Evolutionary conservation across 2,329 filamentous ascomycete genomes (phyloP), one percentile per base, ranked within the genome.

Genomic region (Dactylellina drechsleri): DNA sequence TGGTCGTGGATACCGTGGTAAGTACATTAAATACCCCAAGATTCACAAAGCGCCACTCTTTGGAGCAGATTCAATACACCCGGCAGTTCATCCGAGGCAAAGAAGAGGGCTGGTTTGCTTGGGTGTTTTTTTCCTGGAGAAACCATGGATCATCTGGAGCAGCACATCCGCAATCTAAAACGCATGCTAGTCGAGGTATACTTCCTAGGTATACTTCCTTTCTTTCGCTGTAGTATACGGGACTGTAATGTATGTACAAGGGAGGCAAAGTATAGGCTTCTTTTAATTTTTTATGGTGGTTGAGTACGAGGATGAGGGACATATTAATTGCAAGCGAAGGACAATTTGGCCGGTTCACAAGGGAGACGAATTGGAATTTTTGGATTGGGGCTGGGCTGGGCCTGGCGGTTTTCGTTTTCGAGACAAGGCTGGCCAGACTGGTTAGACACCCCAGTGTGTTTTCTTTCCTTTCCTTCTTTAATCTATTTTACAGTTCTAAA

Each of bases 11-110:
- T 47, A 15, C 43, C 43, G 43, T 47, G 43, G 43, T 47, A 5
- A n/a, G 16, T 47, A 18, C 16, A 15, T 18, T 20, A 13, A 10
- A 20, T 23, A n/a, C 18, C 40, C 20, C 15, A 15, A 47, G 43
- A 18, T 47, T 49, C 57, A 23, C 23, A 31, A 60, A 49, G 49
- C 57, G 57, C 47, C 31, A 36, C 10, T 36, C 31, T 36, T 36
- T 36, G 31, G 31, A 5, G 31, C 10, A 36, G 31, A 36, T 36
- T 36, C 31, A 36, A 60, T 60, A 60, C 57, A 60, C 57, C 57
- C 57, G 57, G 57, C 57, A 60, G 2, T 60, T 60, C 57, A 60
- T 20, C 57, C 57, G 57, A 60, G 16, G 18, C 13, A 36, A n/a
- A 47, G 13, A 47, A 47, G 13, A 47, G 13, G 43, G 16, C 15